Evolutionary conservation across 805 yeast genomes (phyloP), one percentile per base, ranked within the genome.

Genomic region (Yamadazyma olivae): DNA sequence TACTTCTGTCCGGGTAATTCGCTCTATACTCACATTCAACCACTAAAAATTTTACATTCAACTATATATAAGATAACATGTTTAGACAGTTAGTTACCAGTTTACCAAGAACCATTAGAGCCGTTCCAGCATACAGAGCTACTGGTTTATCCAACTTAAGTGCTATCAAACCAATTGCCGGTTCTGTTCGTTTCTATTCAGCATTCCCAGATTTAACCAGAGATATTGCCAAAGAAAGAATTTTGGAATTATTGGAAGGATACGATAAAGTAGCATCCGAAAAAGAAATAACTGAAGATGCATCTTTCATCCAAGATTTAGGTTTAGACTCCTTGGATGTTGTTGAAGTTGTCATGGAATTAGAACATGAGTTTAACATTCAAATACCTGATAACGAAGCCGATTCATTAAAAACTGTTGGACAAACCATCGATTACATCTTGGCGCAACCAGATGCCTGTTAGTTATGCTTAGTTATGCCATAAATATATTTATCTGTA

Each of bases 221-320:
- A 56, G 85, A 80, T n/a, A 56, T 74, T 25, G 77, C 82, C 36
- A 66, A 65, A 35, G 82, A 77, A 49, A 72, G 88, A 65, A 67
- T 81, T 37, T 53, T 78, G 37, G 85, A 80, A 51, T 61, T 81
- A 50, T 67, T 81, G 44, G 84, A 80, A 57, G 78, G 82, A 6
- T 80, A 74, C 59, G 81, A 74, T 47, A 80, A 79, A 53, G 70
- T 76, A 15, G 68, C 67, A 28, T 22, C 17, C 6, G 44, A 55
- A 32, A 65, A 61, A 40, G 67, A 61, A 26, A 59, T 67, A 44
- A 54, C 54, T 25, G 73, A 67, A 39, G 48, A 50, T 14, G 49
- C 67, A 5, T 49, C 67, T 7, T 67, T 55, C 48, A 51, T 54
- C 15, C 64, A 60, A 37, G 74, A 67, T 45, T 61, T 67, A 48